Evolutionary conservation across 1,284 basidiomycete species (phyloP), one percentile per base, ranked within the genome.

Genomic region (Sparassis latifolia): DNA sequence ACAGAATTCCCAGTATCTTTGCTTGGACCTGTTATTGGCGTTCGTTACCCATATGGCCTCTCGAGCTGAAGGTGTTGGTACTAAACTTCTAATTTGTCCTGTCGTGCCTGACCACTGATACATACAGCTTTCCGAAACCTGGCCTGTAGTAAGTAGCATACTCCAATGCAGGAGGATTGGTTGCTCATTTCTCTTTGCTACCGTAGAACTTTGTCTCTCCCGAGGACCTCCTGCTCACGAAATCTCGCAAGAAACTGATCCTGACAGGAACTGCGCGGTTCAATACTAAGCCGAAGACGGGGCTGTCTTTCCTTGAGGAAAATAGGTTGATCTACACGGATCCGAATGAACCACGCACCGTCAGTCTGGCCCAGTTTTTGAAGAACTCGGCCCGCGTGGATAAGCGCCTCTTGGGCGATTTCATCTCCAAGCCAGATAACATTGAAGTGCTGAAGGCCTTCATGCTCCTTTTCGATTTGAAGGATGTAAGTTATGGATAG

Each of bases 241-340:
- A 98, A 68, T 85, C 87, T 0, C 84, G 82, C 62, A 99, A 99
- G 69, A 86, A 87, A 42, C 72, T 95, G 9, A 82, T 97, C 29
- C 73, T 97, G 44, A 80, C 85, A 1, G 96, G 93, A 5, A 92
- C 93, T 1, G 74, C 83, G 0, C 82, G 85, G 44, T 99, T 99
- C 75, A 99, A 99, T 64, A 71, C 78, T n/a, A 99, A 99, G 70
- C 96, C 97, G 1, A 98, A 97, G 70, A 77, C 80, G 41, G 97
- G 95, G 0, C 68, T 99, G n/a, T 79, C 89, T 3, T 95, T 92
- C 69, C 73, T 97, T 37, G 90, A 95, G 65, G 89, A 95, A 60
- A 86, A 94, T 61, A 84, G 83, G 27, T 73, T 97, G 41, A 91
- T 97, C 54, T 87, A 85, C 63, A 73, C 78, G 9, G 84, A 87